Conservation (phyloP, 2,329 filamentous ascomycete genomes). For the Didymella exigua region DNA sequence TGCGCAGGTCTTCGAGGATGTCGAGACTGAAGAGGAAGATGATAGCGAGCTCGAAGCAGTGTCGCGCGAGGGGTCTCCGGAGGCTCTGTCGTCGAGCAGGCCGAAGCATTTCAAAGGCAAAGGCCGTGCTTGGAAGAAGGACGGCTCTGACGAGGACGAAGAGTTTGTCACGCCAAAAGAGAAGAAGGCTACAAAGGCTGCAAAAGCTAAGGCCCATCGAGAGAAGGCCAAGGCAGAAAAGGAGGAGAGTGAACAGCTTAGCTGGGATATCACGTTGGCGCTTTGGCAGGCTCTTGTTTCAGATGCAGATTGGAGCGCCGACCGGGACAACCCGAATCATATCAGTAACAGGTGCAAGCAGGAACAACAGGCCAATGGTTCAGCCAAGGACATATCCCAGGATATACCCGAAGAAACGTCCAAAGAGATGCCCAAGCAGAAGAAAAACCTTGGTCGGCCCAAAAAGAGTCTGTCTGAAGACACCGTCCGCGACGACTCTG, state of each 20-base stretch:
- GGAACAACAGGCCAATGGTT: neutral
- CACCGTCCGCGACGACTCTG: slow-evolving; percentile 18
- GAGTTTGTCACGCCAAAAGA: slow-evolving; percentile 32
- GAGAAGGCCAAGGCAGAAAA: slow-evolving; percentile 20
- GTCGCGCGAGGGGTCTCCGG: slow-evolving; percentile 10
- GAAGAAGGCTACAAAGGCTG: slow-evolving; percentile 18
- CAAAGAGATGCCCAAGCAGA: neutral
- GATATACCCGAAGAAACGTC: neutral
- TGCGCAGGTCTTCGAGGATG: slow-evolving; percentile 40
- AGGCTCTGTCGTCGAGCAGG: neutral
- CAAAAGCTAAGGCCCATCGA: slow-evolving; percentile 17
- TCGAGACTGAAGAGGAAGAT: slow-evolving; percentile 10
- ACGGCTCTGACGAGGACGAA: slow-evolving; percentile 39
- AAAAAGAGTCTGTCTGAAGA: slow-evolving; percentile 31
- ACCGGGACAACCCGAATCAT: neutral
- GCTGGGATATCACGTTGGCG: neutral
- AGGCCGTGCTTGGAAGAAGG: slow-evolving; percentile 42
- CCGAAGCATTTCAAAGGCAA: slow-evolving; percentile 42
- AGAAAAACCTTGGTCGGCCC: slow-evolving; percentile 28
- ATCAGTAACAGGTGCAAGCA: neutral
- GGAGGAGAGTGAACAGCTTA: neutral
- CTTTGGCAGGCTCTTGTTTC: neutral
- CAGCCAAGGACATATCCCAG: neutral
- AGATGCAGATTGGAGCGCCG: neutral
- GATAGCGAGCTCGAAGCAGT: slow-evolving; percentile 5